Evolutionary conservation across 306 rosid species (phyloP), one percentile per base, ranked within the genome.

Genomic region (Argentina anserina): DNA sequence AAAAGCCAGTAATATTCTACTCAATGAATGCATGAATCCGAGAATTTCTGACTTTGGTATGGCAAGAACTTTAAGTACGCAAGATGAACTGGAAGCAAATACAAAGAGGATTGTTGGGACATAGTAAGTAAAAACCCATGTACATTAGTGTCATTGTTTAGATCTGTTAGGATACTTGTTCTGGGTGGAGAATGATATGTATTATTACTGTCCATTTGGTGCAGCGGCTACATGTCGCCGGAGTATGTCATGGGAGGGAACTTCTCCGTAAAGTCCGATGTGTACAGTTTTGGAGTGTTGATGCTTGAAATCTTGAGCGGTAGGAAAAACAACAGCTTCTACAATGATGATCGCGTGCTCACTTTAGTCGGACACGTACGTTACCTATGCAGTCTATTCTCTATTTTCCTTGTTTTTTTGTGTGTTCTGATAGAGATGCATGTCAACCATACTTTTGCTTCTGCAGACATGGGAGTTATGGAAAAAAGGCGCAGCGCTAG

Each of bases 81-180:
- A 61, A 3, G 73, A 45, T 36, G 76, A 77, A 69, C 8, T 71
- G 3, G 70, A 64, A 40, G 49, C 59, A 64, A 71, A 66, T 2
- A 65, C 86, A 13, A 2, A 5, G 0, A 9, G 61, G 50, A 50
- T 78, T 60, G 83, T 78, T 34, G 83, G 86, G 42, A 75, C 85
- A 58, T 75, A 45, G 75, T 70, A 75, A 74, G 85, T 43, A 76
- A 28, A 74, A 26, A 5, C 15, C 47, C 3, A 1, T 41, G 14
- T 41, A 12, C 33, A 21, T 37, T 13, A 3, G 9, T 64, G 12
- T 62, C 12, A 8, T 39, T 40, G 3, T 40, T 40, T 41, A 0
- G 4, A 41, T 41, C 46, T 37, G 2, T 41, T 40, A 9, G 3
- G 10, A 40, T 40, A 3, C 13, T 40, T 40, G 12, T 40, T 40